These are phyloP conservation scores for Acer campestre DNA, from an alignment of 345 rosid species.

Conservation along the genomic window DNA sequence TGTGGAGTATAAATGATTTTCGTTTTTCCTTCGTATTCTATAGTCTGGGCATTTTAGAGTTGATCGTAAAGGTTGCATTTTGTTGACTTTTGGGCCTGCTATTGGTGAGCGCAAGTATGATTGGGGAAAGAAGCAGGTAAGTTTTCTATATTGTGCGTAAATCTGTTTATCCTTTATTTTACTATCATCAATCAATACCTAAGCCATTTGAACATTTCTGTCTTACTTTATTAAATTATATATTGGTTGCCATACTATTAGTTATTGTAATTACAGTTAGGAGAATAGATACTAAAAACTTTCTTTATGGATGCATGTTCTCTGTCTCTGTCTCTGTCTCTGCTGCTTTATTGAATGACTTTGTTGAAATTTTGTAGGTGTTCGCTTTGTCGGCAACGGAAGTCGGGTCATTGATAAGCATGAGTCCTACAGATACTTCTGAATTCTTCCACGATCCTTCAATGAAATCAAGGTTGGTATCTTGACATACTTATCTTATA, in stretches of 20 bases:
- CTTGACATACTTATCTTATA: background rate
- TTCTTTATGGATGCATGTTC: background rate
- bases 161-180: background rate
- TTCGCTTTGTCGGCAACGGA: slow-evolving; percentile 93
- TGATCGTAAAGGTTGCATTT: slow-evolving; percentile 70
- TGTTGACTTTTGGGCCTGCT: slow-evolving; percentile 85
- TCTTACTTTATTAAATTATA: background rate
- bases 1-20: background rate
- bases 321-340: background rate
- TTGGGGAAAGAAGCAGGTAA: slow-evolving; percentile 78
- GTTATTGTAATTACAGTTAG: background rate
- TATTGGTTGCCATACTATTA: background rate
- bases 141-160: background rate
- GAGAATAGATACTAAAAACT: background rate
- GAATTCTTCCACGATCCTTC: slow-evolving; percentile 97
- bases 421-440: slow-evolving; percentile 66
- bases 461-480: slow-evolving; percentile 67
- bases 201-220: background rate
- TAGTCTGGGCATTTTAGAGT: slow-evolving; percentile 64
- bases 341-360: slow-evolving; percentile 4
- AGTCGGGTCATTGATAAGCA: slow-evolving; percentile 78
- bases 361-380: slow-evolving; percentile 43
- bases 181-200: background rate
- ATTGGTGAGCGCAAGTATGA: slow-evolving; percentile 89
- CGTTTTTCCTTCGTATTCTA: background rate